phyloP scores from a whole-genome alignment of 768 basidiomycete genomes.

The Russula virescens region DNA sequence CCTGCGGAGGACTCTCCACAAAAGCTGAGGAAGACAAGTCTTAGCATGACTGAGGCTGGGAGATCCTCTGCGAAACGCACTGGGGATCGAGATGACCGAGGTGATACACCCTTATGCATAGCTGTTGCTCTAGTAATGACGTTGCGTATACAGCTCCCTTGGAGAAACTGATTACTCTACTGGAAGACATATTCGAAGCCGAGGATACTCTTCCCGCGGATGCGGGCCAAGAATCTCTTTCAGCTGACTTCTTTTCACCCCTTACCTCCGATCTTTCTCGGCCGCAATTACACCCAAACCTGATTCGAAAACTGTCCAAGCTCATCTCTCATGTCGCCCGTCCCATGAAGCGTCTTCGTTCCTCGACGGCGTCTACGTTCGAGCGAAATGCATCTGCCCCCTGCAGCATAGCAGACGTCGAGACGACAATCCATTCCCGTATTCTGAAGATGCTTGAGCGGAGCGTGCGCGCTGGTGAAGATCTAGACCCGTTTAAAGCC shows the following conservation, averaged over 20 bases:
- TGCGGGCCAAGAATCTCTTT: constrained; percentile 43
- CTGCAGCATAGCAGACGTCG: constrained; percentile 53
- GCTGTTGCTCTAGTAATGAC: not conserved
- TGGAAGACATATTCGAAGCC: constrained; percentile 83
- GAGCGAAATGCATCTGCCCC: constrained; percentile 50
- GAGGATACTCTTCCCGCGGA: constrained; percentile 67
- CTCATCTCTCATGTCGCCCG: constrained; percentile 61
- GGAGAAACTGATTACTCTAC: constrained; percentile 67
- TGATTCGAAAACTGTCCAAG: constrained; percentile 65
- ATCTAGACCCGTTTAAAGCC: constrained; percentile 61
- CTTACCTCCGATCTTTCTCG: constrained; percentile 50
- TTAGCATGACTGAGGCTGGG: constrained; percentile 31
- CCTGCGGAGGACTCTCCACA: constrained; percentile 37
- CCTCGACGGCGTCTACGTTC: constrained; percentile 31
- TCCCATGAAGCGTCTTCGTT: constrained; percentile 62
- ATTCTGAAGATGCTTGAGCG: constrained; percentile 75
- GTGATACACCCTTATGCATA: constrained; percentile 31
- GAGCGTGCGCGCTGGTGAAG: constrained; percentile 69
- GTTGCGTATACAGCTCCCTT: constrained; percentile 44
- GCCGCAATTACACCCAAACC: constrained; percentile 52
- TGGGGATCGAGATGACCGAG: constrained; percentile 73
- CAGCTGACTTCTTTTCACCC: constrained; percentile 58
- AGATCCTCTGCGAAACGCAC: constrained; percentile 54
- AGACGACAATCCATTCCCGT: constrained; percentile 53
- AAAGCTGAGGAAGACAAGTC: constrained; percentile 31